Conservation (phyloP, 305 asterid genomes). For the Fraxinus ornus region DNA sequence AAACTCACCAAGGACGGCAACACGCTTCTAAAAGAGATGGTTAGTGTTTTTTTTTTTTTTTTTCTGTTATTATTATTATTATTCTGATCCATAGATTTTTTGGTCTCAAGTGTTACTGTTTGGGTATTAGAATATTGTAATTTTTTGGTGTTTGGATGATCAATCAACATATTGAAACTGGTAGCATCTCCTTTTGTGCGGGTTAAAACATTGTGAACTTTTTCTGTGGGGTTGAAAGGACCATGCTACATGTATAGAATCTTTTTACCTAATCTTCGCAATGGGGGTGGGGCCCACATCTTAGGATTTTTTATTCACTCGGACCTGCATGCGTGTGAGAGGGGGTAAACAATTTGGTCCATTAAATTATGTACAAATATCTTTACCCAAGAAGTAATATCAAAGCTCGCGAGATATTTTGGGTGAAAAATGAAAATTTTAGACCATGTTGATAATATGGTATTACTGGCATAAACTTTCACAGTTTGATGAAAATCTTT, state of each 20-base stretch:
- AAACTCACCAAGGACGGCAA: slow-evolving; percentile 98
- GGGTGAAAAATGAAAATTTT: neutral
- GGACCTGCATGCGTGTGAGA: no score
- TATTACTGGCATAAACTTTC: neutral
- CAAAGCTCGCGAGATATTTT: neutral
- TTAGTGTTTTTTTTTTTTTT: slow-evolving; percentile 27
- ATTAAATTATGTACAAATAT: no score
- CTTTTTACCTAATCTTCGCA: no score
- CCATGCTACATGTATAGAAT: no score
- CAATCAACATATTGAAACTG: neutral
- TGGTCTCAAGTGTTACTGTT: neutral
- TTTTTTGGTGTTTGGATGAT: neutral
- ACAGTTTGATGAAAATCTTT: neutral
- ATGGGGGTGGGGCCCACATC: no score
- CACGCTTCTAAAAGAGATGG: slow-evolving; percentile 94
- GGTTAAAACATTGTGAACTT: neutral
- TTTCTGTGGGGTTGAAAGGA: neutral
- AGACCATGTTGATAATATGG: neutral
- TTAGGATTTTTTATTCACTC: no score
- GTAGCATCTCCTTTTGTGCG: neutral
- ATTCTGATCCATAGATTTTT: neutral
- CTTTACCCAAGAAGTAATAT: neutral
- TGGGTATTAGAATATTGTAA: neutral
- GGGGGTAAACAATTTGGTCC: no score
- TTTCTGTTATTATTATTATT: neutral